Conservation (phyloP, 495 filamentous ascomycete species). For the Hyaloscypha variabilis region DNA sequence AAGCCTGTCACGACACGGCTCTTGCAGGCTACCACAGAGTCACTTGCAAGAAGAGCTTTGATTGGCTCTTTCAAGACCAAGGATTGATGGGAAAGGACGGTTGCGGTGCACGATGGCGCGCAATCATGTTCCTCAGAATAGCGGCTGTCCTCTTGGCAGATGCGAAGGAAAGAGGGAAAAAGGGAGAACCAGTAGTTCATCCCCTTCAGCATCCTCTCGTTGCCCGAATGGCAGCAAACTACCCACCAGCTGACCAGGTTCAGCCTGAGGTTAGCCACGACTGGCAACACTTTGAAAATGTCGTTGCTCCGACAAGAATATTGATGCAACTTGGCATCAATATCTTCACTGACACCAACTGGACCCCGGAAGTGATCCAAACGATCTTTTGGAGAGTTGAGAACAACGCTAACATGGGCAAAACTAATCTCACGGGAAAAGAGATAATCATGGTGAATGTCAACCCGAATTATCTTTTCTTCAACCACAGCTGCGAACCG, state of each 20-base stretch:
- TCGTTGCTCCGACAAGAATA: slow-evolving; percentile 18
- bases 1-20: slow-evolving; percentile 19
- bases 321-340: slow-evolving; percentile 23
- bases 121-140: slow-evolving; percentile 21
- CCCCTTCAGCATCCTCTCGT: slow-evolving; percentile 26
- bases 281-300: slow-evolving; percentile 23
- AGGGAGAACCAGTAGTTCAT: slow-evolving; percentile 5
- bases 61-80: slow-evolving; percentile 23
- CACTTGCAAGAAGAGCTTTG: slow-evolving; percentile 24
- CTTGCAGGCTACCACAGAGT: slow-evolving; percentile 24
- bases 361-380: slow-evolving; percentile 25
- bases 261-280: slow-evolving; percentile 8
- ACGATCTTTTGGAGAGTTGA: slow-evolving; percentile 27
- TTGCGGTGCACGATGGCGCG: slow-evolving; percentile 5
- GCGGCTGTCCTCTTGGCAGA: slow-evolving; percentile 22
- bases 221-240: slow-evolving; percentile 24
- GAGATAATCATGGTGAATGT: slow-evolving; percentile 9
- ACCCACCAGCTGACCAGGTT: slow-evolving; percentile 2
- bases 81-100: not conserved
- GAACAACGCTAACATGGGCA: slow-evolving; percentile 26
- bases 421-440: not conserved
- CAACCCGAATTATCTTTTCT: slow-evolving; percentile 27
- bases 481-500: slow-evolving; percentile 29
- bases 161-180: not conserved
- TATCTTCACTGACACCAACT: slow-evolving; percentile 17